phyloP scores from a whole-genome alignment of 305 asterid species.

The Rubia occidens region DNA sequence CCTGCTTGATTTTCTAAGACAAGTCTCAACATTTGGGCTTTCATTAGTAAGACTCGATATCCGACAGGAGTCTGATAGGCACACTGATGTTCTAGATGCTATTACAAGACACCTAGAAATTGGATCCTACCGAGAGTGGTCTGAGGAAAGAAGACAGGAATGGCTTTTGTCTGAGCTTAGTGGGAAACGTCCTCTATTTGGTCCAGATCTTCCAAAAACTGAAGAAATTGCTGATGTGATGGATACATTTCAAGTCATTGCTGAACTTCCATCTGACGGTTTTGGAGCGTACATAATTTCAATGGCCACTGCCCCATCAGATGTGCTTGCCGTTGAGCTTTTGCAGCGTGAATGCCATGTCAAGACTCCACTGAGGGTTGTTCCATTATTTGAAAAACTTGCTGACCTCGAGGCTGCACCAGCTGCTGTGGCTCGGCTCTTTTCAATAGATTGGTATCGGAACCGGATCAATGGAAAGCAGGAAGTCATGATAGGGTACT shows the following conservation, averaged over 20 bases:
- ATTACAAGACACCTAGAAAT: constrained; percentile 62
- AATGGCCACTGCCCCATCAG: constrained; percentile 90
- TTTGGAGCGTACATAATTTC: constrained; percentile 87
- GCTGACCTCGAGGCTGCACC: constrained; percentile 86
- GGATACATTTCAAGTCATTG: constrained; percentile 56
- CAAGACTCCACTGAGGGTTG: constrained; percentile 58
- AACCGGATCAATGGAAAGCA: constrained; percentile 70
- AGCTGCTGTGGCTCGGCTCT: constrained; percentile 67
- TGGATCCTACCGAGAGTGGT: constrained; percentile 80
- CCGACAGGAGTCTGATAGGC: constrained; percentile 83
- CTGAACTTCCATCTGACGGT: constrained; percentile 63
- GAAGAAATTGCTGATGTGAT: constrained; percentile 78
- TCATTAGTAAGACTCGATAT: constrained; percentile 81
- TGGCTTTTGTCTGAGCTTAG: constrained; percentile 80
- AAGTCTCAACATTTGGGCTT: constrained; percentile 87
- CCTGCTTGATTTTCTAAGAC: constrained; percentile 85
- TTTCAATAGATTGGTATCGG: constrained; percentile 75
- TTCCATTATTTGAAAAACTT: constrained; percentile 73
- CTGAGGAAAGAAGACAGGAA: constrained; percentile 72
- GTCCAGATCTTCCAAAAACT: constrained; percentile 71
- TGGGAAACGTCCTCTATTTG: constrained; percentile 78
- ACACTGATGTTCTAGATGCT: constrained; percentile 79
- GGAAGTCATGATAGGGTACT: constrained; percentile 91
- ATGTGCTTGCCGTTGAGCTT: constrained; percentile 84
- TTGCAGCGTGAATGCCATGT: constrained; percentile 76